Evolutionary conservation across 176 grass and related monocot genomes (phyloP), one percentile per base, ranked within the genome.

Genomic region (Phoenix dactylifera): DNA sequence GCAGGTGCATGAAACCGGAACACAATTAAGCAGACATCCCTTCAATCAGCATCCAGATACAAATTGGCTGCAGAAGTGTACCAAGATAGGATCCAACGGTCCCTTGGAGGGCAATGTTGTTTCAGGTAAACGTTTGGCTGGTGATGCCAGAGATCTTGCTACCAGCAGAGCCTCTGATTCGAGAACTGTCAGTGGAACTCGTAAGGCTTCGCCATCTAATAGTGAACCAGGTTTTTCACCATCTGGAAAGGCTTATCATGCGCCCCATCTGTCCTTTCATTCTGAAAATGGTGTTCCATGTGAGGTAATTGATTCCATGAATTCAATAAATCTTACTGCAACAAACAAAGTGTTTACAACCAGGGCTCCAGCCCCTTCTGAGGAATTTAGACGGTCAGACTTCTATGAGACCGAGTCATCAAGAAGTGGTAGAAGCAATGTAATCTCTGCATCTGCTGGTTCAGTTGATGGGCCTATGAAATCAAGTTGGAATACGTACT

Each of bases 231-330:
- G 23, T 67, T 19, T 22, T 26, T 65, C 68, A 55, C 57, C 76
- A 63, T 71, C 60, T 72, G 68, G 59, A 49, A 79, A 72, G 68
- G 54, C 25, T 73, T 25, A 66, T 55, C 22, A 44, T 15, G 58
- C 49, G 5, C 72, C 75, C 30, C 57, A 82, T 78, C 59, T n/a
- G 15, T 68, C 72, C 57, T 56, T 68, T 55, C 39, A 66, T 52
- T 48, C 23, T 61, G 74, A 74, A 66, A 69, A 64, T 35, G 66
- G 54, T 52, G 58, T 12, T 52, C 64, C 69, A 20, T 32, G 28
- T 75, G 60, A 63, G 23, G 50, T 52, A 51, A 55, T n/a, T 23
- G 24, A 61, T 71, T 60, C 50, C 52, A 50, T 62, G 57, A 70
- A 57, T 30, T n/a, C 2, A 1, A 62, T 69, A 22, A 28, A 26